These are phyloP conservation scores for Linderina pennispora DNA, from an alignment of 192 early-diverging fungal genomes.

Conservation along the genomic window DNA sequence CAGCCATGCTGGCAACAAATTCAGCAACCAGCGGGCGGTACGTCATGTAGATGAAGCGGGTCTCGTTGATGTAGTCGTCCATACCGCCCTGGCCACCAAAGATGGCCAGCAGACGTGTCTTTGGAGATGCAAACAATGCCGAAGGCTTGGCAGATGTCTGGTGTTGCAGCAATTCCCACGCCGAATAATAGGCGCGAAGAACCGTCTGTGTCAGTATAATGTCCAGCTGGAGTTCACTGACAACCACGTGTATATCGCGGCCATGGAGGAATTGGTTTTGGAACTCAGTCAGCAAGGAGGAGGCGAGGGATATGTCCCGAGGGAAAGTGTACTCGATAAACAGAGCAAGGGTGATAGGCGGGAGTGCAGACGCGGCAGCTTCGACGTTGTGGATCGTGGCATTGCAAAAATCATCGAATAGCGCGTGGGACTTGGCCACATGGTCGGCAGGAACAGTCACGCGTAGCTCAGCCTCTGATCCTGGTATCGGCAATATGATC, in stretches of 20 bases:
- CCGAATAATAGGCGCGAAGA: constrained; percentile 12
- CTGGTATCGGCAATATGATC: no score
- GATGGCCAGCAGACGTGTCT: constrained; percentile 54
- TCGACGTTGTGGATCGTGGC: no score
- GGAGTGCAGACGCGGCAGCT: no score
- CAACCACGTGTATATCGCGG: constrained; percentile 7
- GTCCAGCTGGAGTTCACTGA: neutral
- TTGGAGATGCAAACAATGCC: constrained; percentile 11
- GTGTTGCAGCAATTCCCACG: neutral
- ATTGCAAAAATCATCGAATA: no score
- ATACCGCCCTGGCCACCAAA: constrained; percentile 96
- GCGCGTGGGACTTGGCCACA: no score
- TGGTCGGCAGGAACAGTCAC: no score
- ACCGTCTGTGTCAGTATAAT: constrained; percentile 1
- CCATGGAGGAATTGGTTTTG: neutral
- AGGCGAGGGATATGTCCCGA: neutral
- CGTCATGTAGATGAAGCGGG: constrained; percentile 65
- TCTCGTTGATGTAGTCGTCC: constrained; percentile 90
- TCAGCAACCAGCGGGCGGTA: constrained; percentile 67
- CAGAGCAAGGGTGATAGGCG: no score
- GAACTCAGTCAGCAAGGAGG: constrained; percentile 5
- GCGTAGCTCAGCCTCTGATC: no score
- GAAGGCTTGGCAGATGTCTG: neutral
- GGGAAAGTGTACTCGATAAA: constrained; percentile 4
- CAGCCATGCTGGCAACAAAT: constrained; percentile 68